A percentile compares a stretch with the other conserved stretches of the same genome.
Conservation (phyloP, 495 filamentous ascomycete genomes). For the Aspergillus cavernicola region DNA sequence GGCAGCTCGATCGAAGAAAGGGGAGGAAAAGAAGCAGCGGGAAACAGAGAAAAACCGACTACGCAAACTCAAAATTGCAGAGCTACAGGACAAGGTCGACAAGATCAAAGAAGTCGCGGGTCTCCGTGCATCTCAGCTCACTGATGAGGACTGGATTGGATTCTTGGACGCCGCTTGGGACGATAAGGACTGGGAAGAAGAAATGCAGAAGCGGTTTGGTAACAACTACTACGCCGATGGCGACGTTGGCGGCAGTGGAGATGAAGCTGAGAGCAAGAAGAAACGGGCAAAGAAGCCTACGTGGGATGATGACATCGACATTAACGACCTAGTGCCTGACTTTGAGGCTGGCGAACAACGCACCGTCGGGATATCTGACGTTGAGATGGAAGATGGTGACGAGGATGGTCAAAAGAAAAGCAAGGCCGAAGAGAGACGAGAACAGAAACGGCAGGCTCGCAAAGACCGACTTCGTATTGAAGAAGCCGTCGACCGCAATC, state of each 20-base stretch:
- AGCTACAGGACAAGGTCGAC: constrained; percentile 75
- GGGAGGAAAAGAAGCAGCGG: constrained; percentile 69
- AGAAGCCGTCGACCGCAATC: constrained; percentile 75
- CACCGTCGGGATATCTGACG: constrained; percentile 50
- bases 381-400: constrained; percentile 46
- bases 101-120: constrained; percentile 87
- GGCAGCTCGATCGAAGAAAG: constrained; percentile 68
- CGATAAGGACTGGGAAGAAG: constrained; percentile 78
- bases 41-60: constrained; percentile 80
- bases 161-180: constrained; percentile 85
- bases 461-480: constrained; percentile 81
- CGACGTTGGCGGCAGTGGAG: constrained; percentile 43
- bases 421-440: constrained; percentile 61
- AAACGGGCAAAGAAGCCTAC: constrained; percentile 81
- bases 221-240: constrained; percentile 79
- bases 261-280: constrained; percentile 44
- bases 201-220: constrained; percentile 83
- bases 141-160: constrained; percentile 73
- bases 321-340: constrained; percentile 84
- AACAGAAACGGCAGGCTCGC: constrained; percentile 69
- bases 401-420: constrained; percentile 56
- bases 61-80: constrained; percentile 81
- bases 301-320: constrained; percentile 97
- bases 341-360: constrained; percentile 65
- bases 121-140: constrained; percentile 55